These are phyloP conservation scores for Cardiospermum halicacabum DNA, from an alignment of 345 rosid species.

Conservation along the genomic window DNA sequence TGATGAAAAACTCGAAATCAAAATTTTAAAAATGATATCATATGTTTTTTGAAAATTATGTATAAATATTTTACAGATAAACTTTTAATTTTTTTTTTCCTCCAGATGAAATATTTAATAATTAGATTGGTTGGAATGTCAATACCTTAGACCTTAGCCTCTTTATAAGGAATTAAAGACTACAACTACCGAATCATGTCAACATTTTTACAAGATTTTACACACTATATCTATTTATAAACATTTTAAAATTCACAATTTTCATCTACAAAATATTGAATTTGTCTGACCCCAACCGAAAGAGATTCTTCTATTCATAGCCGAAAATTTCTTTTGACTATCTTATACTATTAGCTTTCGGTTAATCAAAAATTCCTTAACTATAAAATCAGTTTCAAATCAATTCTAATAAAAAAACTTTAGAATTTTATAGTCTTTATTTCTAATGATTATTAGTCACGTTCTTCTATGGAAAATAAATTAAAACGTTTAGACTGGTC, in stretches of 20 bases:
- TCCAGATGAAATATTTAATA: neutral
- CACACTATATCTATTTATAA: neutral
- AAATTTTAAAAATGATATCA: too few relatives aligned
- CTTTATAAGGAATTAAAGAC: neutral
- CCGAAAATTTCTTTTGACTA: conserved; percentile 10
- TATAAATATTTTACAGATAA: neutral
- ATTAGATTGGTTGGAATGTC: neutral
- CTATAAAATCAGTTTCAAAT: too few relatives aligned
- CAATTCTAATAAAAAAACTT: too few relatives aligned
- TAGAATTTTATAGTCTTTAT: too few relatives aligned
- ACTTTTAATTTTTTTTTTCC: neutral
- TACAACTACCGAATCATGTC: neutral
- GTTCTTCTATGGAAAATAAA: too few relatives aligned
- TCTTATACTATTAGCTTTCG: conserved; percentile 1
- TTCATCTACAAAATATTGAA: neutral
- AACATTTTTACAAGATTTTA: neutral
- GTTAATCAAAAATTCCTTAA: neutral
- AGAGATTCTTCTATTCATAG: conserved; percentile 6
- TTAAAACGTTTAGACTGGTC: too few relatives aligned
- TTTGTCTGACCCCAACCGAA: conserved; percentile 8
- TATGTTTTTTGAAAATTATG: too few relatives aligned
- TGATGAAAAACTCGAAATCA: too few relatives aligned
- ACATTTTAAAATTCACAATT: neutral
- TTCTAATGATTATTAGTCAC: too few relatives aligned
- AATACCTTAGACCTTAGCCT: conserved; percentile 3